Conservation (phyloP, 352 stramenopile genomes). For the Aphanomyces invadans region DNA sequence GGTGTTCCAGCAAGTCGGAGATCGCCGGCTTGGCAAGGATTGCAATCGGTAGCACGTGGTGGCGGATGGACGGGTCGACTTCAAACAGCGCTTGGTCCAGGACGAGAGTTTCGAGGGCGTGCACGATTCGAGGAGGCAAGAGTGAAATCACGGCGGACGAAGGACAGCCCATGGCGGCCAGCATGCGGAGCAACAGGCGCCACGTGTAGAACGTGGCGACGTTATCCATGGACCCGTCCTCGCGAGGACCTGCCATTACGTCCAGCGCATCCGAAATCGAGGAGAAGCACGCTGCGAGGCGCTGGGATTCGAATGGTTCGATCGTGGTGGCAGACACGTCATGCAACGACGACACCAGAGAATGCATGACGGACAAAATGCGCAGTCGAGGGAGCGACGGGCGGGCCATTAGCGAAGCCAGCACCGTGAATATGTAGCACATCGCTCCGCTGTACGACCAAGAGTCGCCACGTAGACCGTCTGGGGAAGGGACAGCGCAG, state of each 20-base stretch:
- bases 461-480: no score
- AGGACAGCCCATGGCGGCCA: neutral
- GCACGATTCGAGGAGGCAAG: neutral
- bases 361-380: neutral
- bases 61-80: neutral
- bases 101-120: neutral
- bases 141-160: neutral
- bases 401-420: neutral
- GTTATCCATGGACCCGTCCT: neutral
- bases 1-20: neutral
- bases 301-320: neutral
- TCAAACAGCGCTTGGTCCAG: neutral
- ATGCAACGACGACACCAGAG: neutral
- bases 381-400: neutral
- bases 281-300: neutral
- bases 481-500: neutral
- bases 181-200: neutral
- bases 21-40: neutral
- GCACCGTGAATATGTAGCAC: neutral
- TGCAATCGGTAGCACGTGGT: neutral
- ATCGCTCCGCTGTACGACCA: slow-evolving; percentile 6
- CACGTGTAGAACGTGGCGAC: neutral
- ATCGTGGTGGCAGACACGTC: neutral
- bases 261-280: neutral
- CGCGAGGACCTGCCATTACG: neutral